phyloP scores from a whole-genome alignment of 176 grass and related monocot genomes.

The Bromus sterilis region DNA sequence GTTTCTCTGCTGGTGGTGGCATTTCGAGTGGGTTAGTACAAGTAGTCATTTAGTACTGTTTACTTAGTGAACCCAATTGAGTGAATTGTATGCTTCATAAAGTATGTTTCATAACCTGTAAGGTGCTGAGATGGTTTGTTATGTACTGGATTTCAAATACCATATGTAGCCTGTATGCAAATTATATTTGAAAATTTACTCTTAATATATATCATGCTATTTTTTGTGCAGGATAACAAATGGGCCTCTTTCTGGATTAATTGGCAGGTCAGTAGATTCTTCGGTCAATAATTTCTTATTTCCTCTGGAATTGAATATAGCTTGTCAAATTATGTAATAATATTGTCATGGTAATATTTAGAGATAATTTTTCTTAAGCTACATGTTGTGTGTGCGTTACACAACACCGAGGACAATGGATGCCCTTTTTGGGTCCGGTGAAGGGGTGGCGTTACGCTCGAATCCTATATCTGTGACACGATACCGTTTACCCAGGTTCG shows the following conservation, averaged over 20 bases:
- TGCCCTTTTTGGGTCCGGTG: too few relatives aligned
- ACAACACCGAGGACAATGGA: too few relatives aligned
- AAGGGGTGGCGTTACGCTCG: too few relatives aligned
- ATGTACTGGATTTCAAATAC: not conserved
- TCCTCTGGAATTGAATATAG: not conserved
- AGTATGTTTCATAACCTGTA: not conserved
- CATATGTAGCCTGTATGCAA: not conserved
- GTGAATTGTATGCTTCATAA: not conserved
- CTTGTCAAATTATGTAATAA: not conserved
- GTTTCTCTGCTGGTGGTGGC: slow-evolving; percentile 98
- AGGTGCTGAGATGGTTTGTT: not conserved
- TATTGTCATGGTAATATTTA: not conserved
- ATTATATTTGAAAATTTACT: not conserved
- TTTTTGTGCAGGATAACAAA: slow-evolving; percentile 79
- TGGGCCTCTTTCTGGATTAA: slow-evolving; percentile 95
- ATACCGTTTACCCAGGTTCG: too few relatives aligned
- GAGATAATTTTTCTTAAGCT: not conserved
- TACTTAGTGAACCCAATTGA: not conserved
- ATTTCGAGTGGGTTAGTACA: slow-evolving; percentile 93
- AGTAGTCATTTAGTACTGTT: not conserved
- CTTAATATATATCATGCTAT: not conserved
- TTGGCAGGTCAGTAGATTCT: slow-evolving; percentile 71
- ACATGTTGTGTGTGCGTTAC: too few relatives aligned
- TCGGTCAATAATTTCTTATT: not conserved
- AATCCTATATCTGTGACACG: too few relatives aligned